Evolutionary conservation across 2,329 filamentous ascomycete species (phyloP), one percentile per base, ranked within the genome.

Genomic region (Clarireedia sp.): DNA sequence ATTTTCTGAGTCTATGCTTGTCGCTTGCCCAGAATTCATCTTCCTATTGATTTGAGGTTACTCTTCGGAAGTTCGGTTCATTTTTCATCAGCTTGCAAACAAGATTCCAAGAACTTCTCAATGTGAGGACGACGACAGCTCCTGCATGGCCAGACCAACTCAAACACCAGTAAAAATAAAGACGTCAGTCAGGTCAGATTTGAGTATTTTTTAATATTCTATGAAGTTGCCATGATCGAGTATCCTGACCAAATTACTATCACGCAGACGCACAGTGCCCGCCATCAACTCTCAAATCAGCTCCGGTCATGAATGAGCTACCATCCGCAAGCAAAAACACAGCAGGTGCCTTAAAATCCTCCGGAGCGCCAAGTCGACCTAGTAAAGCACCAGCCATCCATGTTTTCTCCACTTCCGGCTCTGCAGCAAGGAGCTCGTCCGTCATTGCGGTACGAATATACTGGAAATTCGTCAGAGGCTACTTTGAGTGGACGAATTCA

Each of bases 301-400:
- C 67, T 2, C 71, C 73, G 0, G 73, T 75, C 3, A 73, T 76
- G 58, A 72, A 71, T 12, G 66, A 63, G 19, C 73, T 65, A 7
- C 73, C 74, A 60, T 77, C 74, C 46, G 72, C 73, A 23, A 77
- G 59, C 16, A 85, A 71, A 66, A 85, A 86, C 10, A 86, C 78
- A 3, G 83, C 83, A 1, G 85, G 82, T 8, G 84, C 84, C 47
- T 83, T 81, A 68, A 85, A 87, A 68, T 89, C 85, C 45, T 81
- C 74, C 0, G 85, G 85, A 17, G 72, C 72, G 64, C 83, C 86
- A 54, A 89, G 73, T 40, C 81, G 78, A 49, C 78, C 82, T 49
- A 95, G 76, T 87, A 94, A 91, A 70, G 91, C 94, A 71, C 90
- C 84, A 64, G 79, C 83, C 24, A 86, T 81, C 90, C 90, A 95